A percentile compares a stretch with the other conserved stretches of the same genome.
Conservation (phyloP, 164 flowering plant genomes). For the Piper longum region DNA sequence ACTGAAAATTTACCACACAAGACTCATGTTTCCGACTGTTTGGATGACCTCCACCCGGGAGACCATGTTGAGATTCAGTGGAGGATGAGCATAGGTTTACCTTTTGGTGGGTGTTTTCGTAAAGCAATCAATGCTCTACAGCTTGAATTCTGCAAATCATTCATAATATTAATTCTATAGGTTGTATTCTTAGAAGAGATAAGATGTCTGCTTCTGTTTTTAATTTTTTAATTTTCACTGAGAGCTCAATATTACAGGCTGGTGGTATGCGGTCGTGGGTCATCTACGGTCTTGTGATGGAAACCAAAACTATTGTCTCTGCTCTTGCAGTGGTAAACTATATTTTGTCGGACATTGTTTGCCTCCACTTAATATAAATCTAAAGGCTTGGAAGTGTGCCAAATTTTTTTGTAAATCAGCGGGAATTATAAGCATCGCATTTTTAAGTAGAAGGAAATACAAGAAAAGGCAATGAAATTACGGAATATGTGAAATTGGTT, state of each 20-base stretch:
- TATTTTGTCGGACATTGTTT: not conserved
- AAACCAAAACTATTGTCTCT: constrained; percentile 47
- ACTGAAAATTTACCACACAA: constrained; percentile 41
- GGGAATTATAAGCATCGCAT: no score
- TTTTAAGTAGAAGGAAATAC: no score
- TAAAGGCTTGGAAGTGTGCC: no score
- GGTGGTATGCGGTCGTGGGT: constrained; percentile 98
- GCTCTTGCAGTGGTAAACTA: constrained; percentile 53
- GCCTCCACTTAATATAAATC: no score
- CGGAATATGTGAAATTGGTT: no score
- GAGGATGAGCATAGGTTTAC: constrained; percentile 75
- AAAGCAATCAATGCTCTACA: no score
- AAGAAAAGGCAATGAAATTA: no score
- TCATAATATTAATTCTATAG: no score
- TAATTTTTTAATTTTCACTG: not conserved
- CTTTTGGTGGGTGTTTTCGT: constrained; percentile 47
- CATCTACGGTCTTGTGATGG: constrained; percentile 84
- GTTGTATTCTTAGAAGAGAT: no score
- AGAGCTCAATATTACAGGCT: constrained; percentile 38
- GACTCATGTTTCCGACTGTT: constrained; percentile 61
- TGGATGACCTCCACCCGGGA: constrained; percentile 61
- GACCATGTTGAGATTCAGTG: constrained; percentile 93
- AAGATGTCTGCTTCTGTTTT: not conserved
- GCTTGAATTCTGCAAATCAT: not conserved
- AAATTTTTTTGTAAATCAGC: no score